Conservation (phyloP, 345 rosid genomes). For the Populus davidiana region DNA sequence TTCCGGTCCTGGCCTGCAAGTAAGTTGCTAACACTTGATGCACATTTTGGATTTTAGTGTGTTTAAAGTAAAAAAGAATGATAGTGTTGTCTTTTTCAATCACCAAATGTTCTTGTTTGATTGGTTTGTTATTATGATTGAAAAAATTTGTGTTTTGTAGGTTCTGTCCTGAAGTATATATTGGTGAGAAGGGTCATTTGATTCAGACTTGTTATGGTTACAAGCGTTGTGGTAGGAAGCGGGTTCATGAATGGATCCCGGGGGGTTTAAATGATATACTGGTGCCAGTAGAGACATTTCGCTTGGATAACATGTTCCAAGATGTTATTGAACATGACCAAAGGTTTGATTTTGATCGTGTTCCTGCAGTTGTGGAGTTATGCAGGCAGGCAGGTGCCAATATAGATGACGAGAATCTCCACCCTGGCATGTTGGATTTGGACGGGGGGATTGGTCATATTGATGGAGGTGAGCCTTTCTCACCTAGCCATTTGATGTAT, state of each 20-base stretch:
- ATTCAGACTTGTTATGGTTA: constrained; percentile 75
- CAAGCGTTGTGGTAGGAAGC: constrained; percentile 49
- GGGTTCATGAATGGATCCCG: constrained; percentile 75
- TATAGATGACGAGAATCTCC: constrained; percentile 25
- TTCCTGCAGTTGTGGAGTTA: constrained; percentile 77
- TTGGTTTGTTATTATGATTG: background rate
- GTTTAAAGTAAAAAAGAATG: background rate
- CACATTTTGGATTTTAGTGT: background rate
- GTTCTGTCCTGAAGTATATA: constrained; percentile 75
- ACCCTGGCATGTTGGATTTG: constrained; percentile 11
- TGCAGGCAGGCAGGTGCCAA: constrained; percentile 85
- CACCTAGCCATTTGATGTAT: constrained; percentile 35
- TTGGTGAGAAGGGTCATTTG: constrained; percentile 84
- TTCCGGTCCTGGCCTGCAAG: constrained; percentile 78
- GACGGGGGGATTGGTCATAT: constrained; percentile 14
- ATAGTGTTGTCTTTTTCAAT: background rate
- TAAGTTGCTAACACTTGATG: constrained; percentile 19
- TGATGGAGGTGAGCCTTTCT: constrained; percentile 38
- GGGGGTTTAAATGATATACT: constrained; percentile 68
- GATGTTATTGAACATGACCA: constrained; percentile 60
- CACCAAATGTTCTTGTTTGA: background rate
- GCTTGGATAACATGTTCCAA: constrained; percentile 54
- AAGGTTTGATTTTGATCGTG: constrained; percentile 72
- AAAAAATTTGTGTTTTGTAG: constrained; percentile 33
- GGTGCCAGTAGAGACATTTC: constrained; percentile 67